These are phyloP conservation scores for Aquilaria agallochum DNA, from an alignment of 441 rosid species.

Conservation along the genomic window DNA sequence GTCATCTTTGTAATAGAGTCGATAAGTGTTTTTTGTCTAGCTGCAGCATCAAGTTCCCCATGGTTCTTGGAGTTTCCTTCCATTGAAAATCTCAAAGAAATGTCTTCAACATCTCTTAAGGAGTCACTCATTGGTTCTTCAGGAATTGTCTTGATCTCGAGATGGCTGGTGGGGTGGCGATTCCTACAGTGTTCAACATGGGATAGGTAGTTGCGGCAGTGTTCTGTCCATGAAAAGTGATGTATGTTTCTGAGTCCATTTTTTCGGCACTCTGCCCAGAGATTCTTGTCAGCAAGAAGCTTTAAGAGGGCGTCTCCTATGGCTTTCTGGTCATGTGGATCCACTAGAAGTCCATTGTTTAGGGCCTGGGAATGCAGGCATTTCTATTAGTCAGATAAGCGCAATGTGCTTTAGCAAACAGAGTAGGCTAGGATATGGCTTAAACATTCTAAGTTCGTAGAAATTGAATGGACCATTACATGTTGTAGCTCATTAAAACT, in stretches of 20 bases:
- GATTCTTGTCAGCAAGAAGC: conserved; percentile 58
- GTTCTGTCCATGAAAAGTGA: conserved; percentile 69
- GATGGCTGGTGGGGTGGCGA: conserved; percentile 67
- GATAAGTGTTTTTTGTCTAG: conserved; percentile 70
- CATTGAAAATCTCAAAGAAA: conserved; percentile 70
- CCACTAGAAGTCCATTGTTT: conserved; percentile 58
- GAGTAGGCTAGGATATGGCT: not conserved
- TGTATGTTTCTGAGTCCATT: conserved; percentile 58
- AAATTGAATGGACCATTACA: no score
- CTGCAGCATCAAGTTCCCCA: conserved; percentile 67
- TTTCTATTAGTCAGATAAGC: conserved; percentile 9
- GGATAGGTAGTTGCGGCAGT: conserved; percentile 77
- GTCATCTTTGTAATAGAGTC: conserved; percentile 62
- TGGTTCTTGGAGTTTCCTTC: conserved; percentile 73
- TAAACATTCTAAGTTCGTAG: no score
- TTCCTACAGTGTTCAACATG: conserved; percentile 77
- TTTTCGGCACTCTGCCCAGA: conserved; percentile 57
- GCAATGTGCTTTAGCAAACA: conserved; percentile 4
- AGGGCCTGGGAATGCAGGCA: conserved; percentile 39
- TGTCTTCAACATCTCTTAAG: conserved; percentile 69
- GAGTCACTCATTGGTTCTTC: conserved; percentile 93
- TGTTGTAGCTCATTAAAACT: no score
- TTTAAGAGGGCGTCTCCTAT: conserved; percentile 62
- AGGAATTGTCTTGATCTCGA: conserved; percentile 58
- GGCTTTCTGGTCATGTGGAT: conserved; percentile 65